phyloP scores from a whole-genome alignment of 768 basidiomycete species.

The Leccinum boreale region DNA sequence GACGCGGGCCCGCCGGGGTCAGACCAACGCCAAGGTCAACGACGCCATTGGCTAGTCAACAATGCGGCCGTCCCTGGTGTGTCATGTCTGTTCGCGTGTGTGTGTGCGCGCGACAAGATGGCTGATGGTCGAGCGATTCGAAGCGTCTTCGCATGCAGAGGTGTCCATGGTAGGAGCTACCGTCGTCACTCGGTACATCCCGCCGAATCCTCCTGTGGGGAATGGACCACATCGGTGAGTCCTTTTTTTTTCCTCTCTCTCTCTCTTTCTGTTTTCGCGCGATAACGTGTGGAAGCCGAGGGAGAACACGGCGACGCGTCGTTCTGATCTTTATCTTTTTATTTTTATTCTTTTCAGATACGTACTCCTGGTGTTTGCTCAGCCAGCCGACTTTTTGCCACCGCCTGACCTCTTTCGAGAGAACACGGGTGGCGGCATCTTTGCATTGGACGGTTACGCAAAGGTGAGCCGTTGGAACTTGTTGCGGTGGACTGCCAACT shows the following conservation, averaged over 20 bases:
- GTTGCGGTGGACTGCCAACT: background rate
- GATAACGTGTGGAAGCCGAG: background rate
- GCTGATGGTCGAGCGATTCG: background rate
- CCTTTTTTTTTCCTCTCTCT: background rate
- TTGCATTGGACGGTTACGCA: constrained; percentile 58
- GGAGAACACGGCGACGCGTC: background rate
- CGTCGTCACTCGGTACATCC: constrained; percentile 62
- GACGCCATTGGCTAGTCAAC: constrained; percentile 81
- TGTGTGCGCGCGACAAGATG: background rate
- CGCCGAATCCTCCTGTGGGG: constrained; percentile 65
- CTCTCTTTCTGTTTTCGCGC: background rate
- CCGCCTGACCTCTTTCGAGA: constrained; percentile 53
- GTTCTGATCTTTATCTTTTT: background rate
- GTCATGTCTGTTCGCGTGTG: constrained; percentile 9
- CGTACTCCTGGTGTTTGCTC: constrained; percentile 60
- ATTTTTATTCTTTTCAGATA: constrained; percentile 49
- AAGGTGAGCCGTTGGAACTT: constrained; percentile 33
- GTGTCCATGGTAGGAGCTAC: constrained; percentile 44
- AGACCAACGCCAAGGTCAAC: constrained; percentile 55
- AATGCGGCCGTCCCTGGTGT: constrained; percentile 48
- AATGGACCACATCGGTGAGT: constrained; percentile 71
- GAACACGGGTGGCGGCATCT: constrained; percentile 49
- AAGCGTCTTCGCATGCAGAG: constrained; percentile 26
- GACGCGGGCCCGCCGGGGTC: constrained; percentile 70
- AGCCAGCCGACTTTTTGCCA: constrained; percentile 59